Conservation (phyloP, 148 eudicot species). For the Vaccinium corymbosum region DNA sequence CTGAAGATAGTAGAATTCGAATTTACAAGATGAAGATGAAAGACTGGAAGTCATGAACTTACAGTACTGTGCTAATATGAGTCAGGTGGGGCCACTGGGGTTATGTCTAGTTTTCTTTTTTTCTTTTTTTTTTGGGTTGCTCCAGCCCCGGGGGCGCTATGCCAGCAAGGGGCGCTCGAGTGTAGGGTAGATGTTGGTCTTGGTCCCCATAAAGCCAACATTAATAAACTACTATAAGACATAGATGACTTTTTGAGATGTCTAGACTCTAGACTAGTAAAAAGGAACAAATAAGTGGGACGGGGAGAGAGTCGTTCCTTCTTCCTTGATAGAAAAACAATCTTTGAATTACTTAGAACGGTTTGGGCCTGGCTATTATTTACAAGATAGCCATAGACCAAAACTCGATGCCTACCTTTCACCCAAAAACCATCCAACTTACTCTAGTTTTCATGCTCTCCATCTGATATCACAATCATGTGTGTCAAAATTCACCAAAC, state of each 20-base stretch:
- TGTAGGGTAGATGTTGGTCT: too few species aligned
- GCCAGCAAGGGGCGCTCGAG: too few species aligned
- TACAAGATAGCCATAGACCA: constrained; percentile 76
- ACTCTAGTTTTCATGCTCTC: constrained; percentile 79
- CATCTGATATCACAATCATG: constrained; percentile 49
- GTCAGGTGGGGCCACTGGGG: constrained; percentile 51
- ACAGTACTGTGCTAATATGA: too few species aligned
- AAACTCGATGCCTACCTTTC: constrained; percentile 56
- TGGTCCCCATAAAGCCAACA: too few species aligned
- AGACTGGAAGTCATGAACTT: neutral
- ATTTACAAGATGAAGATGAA: neutral
- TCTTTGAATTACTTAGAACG: constrained; percentile 52
- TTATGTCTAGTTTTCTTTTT: too few species aligned
- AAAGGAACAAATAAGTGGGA: neutral
- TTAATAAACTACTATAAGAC: neutral
- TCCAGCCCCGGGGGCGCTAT: too few species aligned
- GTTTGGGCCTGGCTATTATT: constrained; percentile 77
- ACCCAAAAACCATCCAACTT: constrained; percentile 76
- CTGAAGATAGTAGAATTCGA: constrained; percentile 2
- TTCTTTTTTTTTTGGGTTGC: too few species aligned
- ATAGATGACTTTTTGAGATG: neutral
- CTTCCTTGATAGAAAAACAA: neutral
- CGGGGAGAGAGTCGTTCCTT: neutral
- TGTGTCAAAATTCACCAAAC: constrained; percentile 61
- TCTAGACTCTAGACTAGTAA: neutral